Conservation (phyloP, 306 rosid genomes). For the Neltuma alba region DNA sequence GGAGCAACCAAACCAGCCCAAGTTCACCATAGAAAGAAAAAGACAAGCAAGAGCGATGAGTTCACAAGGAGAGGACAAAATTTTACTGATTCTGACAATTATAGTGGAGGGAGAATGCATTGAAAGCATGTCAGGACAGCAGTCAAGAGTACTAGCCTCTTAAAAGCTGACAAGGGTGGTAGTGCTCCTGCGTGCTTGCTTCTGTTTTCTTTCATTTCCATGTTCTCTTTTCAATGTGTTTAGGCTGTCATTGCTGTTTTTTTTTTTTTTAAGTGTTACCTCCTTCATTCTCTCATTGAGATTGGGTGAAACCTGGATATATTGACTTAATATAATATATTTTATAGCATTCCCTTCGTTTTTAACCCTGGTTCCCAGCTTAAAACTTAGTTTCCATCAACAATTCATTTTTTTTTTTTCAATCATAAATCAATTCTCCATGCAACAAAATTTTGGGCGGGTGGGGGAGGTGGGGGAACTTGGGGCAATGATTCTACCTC, state of each 20-base stretch:
- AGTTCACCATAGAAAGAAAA: not conserved
- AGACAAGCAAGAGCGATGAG: not conserved
- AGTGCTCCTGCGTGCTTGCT: not conserved
- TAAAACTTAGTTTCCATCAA: not conserved
- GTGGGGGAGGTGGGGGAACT: not conserved
- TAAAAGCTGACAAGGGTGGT: not conserved
- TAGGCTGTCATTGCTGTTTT: not conserved
- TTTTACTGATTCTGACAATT: not conserved
- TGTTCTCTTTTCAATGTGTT: not conserved
- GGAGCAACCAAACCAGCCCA: no score
- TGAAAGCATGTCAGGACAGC: not conserved
- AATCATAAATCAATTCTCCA: slow-evolving; percentile 1
- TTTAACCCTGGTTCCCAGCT: not conserved
- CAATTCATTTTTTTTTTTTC: slow-evolving; percentile 13
- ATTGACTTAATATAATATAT: not conserved
- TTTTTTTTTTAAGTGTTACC: not conserved
- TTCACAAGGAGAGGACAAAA: not conserved
- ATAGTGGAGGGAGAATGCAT: not conserved
- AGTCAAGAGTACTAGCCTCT: not conserved
- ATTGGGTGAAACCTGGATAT: not conserved
- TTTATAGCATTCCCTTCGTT: not conserved
- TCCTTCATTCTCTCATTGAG: not conserved
- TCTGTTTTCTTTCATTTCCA: not conserved
- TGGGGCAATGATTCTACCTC: slow-evolving; percentile 60
- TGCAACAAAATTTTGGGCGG: slow-evolving; percentile 12